Evolutionary conservation across 495 filamentous ascomycete species (phyloP), one percentile per base, ranked within the genome.

Genomic region (Hypoxylon trugodes): DNA sequence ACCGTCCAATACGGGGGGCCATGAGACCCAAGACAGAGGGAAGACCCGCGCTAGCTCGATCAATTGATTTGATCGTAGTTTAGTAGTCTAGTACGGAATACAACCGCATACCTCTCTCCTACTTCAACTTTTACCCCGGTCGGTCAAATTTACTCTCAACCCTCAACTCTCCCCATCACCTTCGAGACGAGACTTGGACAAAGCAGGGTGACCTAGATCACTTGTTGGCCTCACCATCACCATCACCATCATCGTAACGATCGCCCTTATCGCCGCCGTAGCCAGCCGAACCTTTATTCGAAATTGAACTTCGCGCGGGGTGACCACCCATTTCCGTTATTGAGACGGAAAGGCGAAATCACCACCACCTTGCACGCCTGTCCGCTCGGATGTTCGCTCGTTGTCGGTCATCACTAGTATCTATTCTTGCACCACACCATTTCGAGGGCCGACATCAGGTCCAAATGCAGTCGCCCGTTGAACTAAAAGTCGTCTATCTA

Each of bases 91-190:
- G 43, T 60, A 45, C 38, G n/a, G n/a, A n/a, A n/a, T n/a, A n/a
- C n/a, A n/a, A n/a, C n/a, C n/a, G n/a, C n/a, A n/a, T n/a, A n/a
- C n/a, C n/a, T n/a, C n/a, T n/a, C 19, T 25, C 47, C 46, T 43
- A 43, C 35, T 55, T 59, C 55, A 45, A 60, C 61, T 65, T 54
- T 37, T 55, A 35, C 55, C 49, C 62, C 36, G 28, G 56, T 66
- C 62, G 41, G 53, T 57, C 52, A 30, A 66, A 51, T 65, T 59
- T 36, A 55, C 28, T 41, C 24, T 65, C 24, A 48, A 58, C 9
- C 40, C 12, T 55, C 33, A 7, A 51, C 24, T 37, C 53, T 33
- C 43, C 37, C 24, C 45, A 49, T 41, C 43, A 57, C 37, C 37
- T 40, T 46, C 36, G 50, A 54, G 12, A 4, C 32, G 42, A 61